Base-by-base conservation (phyloP, 768 basidiomycete genomes). In the Suillus lakei region DNA sequence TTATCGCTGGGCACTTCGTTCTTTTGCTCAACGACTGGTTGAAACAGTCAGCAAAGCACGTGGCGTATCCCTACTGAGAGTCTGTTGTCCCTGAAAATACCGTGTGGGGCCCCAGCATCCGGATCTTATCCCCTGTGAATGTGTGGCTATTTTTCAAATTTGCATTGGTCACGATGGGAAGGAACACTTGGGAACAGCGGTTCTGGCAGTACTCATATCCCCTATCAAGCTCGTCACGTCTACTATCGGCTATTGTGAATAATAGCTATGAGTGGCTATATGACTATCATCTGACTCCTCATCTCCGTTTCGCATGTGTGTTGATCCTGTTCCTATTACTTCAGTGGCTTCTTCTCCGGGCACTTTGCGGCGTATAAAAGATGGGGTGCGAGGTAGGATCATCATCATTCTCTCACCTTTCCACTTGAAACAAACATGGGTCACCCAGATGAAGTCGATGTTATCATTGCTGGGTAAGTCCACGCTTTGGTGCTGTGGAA, bases 391-490 rank as follows among this genome's bases (percentile, higher is more conserved):
- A 61, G 16, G 30, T 46, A 39, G 30, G 38, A 36, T 34, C n/a
- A 38, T 53, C 18, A 26, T 39, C 13, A 56, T 26, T 39, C 21
- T 66, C 16, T 12, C 16, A 50, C 6, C 32, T 32, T 23, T 41
- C 50, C 2, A 44, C 46, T 60, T 69, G 44, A 54, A 69, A 60
- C 63, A 58, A 61, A 32, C 66, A 81, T 79, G 78, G 79, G 78
- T 65, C 88, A 88, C 72, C 87, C 88, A 64, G 84, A 89, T 72
- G 88, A 89, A 83, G 89, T 91, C 75, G 89, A 90, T 78, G 79
- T 90, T 64, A 89, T 91, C 68, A 86, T 91, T 63, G 82, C 81
- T 66, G 89, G 89, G 81, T 82, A 69, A 61, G 77, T 58, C n/a
- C 36, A 46, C 28, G 53, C 13, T 34, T 10, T 26, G 46, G 28